These are phyloP conservation scores for Picea glauca DNA, from an alignment of 75 land plant species.

Conservation along the genomic window DNA sequence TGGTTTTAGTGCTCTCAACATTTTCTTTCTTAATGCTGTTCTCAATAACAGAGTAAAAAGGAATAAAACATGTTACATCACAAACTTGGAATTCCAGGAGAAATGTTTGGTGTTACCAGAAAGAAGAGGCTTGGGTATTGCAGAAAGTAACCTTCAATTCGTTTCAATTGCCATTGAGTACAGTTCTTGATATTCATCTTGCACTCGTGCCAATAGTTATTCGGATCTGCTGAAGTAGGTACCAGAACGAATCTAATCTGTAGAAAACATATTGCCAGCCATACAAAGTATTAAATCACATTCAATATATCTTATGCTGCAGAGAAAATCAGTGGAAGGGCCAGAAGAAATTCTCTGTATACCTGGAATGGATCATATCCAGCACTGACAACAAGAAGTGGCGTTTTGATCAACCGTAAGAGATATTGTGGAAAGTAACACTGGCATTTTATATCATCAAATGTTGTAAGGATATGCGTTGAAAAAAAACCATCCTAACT, in stretches of 20 bases:
- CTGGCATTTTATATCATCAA: slow-evolving; percentile 29
- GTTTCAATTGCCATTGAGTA: neutral
- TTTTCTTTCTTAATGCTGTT: neutral
- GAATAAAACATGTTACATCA: neutral
- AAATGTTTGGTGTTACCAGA: neutral
- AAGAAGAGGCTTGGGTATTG: neutral
- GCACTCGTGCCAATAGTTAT: neutral
- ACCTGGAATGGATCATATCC: slow-evolving; percentile 83
- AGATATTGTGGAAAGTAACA: slow-evolving; percentile 80
- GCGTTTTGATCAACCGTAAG: slow-evolving; percentile 36
- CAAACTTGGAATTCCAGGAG: neutral
- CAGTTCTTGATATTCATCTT: neutral
- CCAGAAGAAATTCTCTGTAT: neutral
- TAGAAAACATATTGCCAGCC: neutral
- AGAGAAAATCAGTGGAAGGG: neutral
- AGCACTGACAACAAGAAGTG: slow-evolving; percentile 56
- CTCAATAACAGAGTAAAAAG: neutral
- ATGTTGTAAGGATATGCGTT: neutral
- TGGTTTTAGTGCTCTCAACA: slow-evolving; percentile 26
- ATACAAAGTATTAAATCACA: neutral
- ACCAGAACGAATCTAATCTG: neutral
- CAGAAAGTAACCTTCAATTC: neutral
- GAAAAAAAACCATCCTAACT: too few relatives aligned
- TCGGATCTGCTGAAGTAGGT: neutral
- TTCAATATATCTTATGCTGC: neutral